Conservation (phyloP, 1,284 basidiomycete species). For the Cryptococcus sp. region DNA sequence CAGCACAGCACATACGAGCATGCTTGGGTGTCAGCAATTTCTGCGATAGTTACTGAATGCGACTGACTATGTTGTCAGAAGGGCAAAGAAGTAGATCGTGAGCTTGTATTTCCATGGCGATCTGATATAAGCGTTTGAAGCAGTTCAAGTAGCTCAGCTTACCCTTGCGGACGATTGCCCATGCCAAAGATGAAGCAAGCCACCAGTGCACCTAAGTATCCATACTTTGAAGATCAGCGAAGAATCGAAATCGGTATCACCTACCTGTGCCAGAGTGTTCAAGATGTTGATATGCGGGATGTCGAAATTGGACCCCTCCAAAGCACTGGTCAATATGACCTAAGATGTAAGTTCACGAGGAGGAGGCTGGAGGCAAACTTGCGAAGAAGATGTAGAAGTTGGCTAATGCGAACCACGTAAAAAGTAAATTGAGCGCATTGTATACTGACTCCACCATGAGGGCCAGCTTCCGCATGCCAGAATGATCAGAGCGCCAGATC, state of each 20-base stretch:
- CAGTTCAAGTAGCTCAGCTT: slow-evolving; percentile 33
- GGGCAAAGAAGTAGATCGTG: slow-evolving; percentile 69
- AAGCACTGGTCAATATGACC: slow-evolving; percentile 80
- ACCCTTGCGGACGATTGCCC: slow-evolving; percentile 92
- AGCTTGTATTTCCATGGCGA: slow-evolving; percentile 80
- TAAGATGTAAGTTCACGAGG: slow-evolving; percentile 35
- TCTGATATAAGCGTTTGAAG: slow-evolving; percentile 47
- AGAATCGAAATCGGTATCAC: slow-evolving; percentile 13
- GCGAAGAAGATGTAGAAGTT: slow-evolving; percentile 98
- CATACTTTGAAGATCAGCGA: slow-evolving; percentile 57
- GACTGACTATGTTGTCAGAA: slow-evolving; percentile 67
- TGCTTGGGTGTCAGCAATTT: slow-evolving; percentile 23
- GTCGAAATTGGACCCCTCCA: slow-evolving; percentile 71
- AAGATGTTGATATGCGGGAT: slow-evolving; percentile 67
- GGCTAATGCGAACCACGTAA: slow-evolving; percentile 86
- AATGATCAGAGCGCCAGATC: slow-evolving; percentile 80
- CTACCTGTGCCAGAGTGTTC: slow-evolving; percentile 72
- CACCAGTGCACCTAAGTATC: slow-evolving; percentile 76
- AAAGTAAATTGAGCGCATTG: slow-evolving; percentile 80
- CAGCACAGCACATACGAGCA: slow-evolving; percentile 61
- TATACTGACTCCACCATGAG: slow-evolving; percentile 80
- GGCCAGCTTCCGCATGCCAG: slow-evolving; percentile 64
- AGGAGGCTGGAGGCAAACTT: too few relatives aligned
- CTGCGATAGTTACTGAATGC: neutral
- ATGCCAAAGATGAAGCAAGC: slow-evolving; percentile 92